Evolutionary conservation across 768 basidiomycete genomes (phyloP), one percentile per base, ranked within the genome.

Genomic region (Boletus eberwhitei): DNA sequence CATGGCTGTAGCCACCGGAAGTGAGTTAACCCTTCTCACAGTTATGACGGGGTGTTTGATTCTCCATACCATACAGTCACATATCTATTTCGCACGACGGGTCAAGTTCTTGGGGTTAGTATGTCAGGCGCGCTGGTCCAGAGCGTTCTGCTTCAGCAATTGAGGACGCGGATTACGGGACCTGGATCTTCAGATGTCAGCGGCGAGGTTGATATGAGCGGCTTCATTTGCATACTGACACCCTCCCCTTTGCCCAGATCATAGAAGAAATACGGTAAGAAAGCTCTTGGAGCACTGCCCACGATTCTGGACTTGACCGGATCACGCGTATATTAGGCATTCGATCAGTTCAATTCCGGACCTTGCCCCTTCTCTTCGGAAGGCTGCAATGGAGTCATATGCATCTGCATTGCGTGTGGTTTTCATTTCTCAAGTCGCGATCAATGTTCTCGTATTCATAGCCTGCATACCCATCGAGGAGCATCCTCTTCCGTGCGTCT

Each of bases 71-170:
- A 39, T 44, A 17, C 62, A 96, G 93, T 95, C 63, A 90, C 90
- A 32, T 98, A 98, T 72, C 78, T 97, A 44, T 96, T 95, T 77
- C 78, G 95, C 59, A 94, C 93, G 8, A 89, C 91, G 17, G 95
- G 95, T 3, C 96, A 98, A 75, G 97, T 97, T 22, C 79, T 98
- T 51, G 97, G 96, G 35, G 96, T 99, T 50, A 90, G 90, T 63
- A 75, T 95, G 43, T 86, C 86, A 61, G 90, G 93, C 21, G 87
- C 92, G 0, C 69, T 98, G 26, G 74, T 95, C 32, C 96, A 99
- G 71, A 80, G 82, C 6, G 79, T 96, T 35, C 77, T 99, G 38
- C 73, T 86, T 29, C 70, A 75, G 45, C 83, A 90, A 64, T 75
- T 99, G 51, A 81, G 82, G 53, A 72, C 78, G 57, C 80, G 86